A percentile compares a stretch with the other conserved stretches of the same genome.
Conservation (phyloP, 2,329 filamentous ascomycete genomes). For the Aspergillus ochraceus region DNA sequence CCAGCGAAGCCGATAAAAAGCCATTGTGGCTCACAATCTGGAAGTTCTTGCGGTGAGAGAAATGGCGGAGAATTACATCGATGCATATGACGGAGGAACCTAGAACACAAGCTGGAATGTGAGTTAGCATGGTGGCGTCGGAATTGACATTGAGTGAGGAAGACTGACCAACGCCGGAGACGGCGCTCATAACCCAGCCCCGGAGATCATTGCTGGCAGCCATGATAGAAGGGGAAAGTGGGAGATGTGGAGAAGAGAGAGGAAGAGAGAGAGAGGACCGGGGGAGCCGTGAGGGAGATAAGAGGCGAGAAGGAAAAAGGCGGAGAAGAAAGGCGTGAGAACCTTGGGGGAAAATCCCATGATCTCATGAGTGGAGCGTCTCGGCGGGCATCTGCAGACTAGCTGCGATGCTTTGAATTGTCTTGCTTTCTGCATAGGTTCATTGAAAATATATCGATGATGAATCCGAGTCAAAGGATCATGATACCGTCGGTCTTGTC, state of each 20-base stretch:
- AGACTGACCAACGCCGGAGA: constrained; percentile 71
- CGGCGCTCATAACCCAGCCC: constrained; percentile 86
- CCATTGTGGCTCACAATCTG: constrained; percentile 84
- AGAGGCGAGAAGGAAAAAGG: neutral
- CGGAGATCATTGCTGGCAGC: constrained; percentile 75
- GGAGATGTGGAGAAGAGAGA: constrained; percentile 1
- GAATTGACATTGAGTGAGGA: neutral
- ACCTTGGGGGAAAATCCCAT: neutral
- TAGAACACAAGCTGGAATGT: constrained; percentile 54
- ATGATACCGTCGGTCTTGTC: neutral
- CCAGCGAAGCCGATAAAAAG: constrained; percentile 85
- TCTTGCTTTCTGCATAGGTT: neutral
- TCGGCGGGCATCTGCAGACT: too few species aligned
- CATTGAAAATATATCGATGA: neutral
- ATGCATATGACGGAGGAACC: constrained; percentile 85
- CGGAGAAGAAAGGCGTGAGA: neutral
- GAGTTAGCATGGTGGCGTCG: constrained; percentile 13
- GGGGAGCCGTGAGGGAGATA: neutral
- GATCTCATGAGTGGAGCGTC: neutral
- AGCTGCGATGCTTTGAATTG: too few species aligned
- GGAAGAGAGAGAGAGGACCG: neutral
- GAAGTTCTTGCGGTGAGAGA: constrained; percentile 76
- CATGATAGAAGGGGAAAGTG: constrained; percentile 33
- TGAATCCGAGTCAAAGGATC: neutral
- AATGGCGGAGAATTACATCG: constrained; percentile 70